phyloP scores from a whole-genome alignment of 768 basidiomycete species.

The Boletellus ananas region DNA sequence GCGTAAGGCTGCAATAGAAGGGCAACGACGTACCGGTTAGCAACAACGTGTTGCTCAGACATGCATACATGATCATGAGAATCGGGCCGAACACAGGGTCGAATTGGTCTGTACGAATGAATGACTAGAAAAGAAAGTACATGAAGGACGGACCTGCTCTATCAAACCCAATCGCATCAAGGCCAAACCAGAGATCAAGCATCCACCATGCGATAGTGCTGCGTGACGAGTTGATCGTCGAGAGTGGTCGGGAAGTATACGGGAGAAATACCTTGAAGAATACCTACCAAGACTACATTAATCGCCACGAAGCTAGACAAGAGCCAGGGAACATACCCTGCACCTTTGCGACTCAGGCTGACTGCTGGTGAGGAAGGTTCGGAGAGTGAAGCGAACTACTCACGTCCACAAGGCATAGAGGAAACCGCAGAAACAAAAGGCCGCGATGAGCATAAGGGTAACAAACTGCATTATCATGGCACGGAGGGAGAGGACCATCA shows the following conservation, averaged over 20 bases:
- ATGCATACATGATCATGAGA: conserved; percentile 89
- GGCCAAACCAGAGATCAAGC: conserved; percentile 91
- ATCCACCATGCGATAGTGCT: conserved; percentile 91
- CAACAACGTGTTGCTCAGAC: conserved; percentile 87
- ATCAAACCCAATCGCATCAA: conserved; percentile 89
- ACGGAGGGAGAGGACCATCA: conserved; percentile 78
- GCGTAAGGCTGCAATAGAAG: background rate
- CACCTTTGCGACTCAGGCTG: conserved; percentile 61
- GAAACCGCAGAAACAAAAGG: conserved; percentile 90
- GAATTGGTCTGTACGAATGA: conserved; percentile 53
- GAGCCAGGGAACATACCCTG: conserved; percentile 40
- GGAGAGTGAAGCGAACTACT: conserved; percentile 32
- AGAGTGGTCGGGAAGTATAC: background rate
- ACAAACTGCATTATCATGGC: conserved; percentile 93
- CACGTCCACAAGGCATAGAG: conserved; percentile 92
- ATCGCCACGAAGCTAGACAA: background rate
- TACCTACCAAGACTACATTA: conserved; percentile 23
- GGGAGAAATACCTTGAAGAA: conserved; percentile 33
- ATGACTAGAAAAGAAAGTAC: background rate
- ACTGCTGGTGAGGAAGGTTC: conserved; percentile 4
- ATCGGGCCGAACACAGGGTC: conserved; percentile 87
- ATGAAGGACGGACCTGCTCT: conserved; percentile 56
- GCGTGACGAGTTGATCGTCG: background rate
- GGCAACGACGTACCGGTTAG: conserved; percentile 64
- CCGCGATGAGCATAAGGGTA: conserved; percentile 78